Conservation (phyloP, 768 basidiomycete genomes). For the Tricholoma flavovirens region DNA sequence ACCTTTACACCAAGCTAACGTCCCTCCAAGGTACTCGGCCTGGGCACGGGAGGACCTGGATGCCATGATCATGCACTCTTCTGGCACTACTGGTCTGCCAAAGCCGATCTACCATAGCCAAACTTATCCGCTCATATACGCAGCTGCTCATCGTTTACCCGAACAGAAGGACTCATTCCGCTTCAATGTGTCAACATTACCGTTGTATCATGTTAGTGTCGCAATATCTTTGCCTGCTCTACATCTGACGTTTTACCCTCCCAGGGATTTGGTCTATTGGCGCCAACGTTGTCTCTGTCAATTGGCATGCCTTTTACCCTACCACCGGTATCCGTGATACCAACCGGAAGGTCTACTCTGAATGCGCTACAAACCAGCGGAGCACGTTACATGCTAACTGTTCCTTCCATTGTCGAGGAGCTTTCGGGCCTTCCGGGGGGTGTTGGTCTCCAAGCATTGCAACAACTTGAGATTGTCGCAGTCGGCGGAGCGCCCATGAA, state of each 20-base stretch:
- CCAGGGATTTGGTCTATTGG: constrained; percentile 34
- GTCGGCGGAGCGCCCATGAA: constrained; percentile 37
- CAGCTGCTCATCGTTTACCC: constrained; percentile 30
- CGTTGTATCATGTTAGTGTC: constrained; percentile 31
- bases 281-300: constrained; percentile 28
- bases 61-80: constrained; percentile 43
- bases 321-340: constrained; percentile 28
- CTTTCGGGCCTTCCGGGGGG: constrained; percentile 20
- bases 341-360: constrained; percentile 27
- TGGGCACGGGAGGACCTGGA: constrained; percentile 26
- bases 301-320: constrained; percentile 34
- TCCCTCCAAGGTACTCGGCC: constrained; percentile 22
- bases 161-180: constrained; percentile 22
- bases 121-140: constrained; percentile 27
- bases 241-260: not conserved
- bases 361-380: constrained; percentile 19
- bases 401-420: constrained; percentile 36
- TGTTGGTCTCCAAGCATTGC: constrained; percentile 25
- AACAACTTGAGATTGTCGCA: constrained; percentile 27
- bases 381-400: constrained; percentile 30
- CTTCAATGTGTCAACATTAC: constrained; percentile 32
- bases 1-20: constrained; percentile 8
- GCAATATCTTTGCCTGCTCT: not conserved
- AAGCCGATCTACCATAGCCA: constrained; percentile 38
- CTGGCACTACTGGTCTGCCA: constrained; percentile 46